A percentile compares a stretch with the other conserved stretches of the same genome.
Evolutionary conservation across 768 basidiomycete species (phyloP).

Genomic region (Leccinellum luteum): DNA sequence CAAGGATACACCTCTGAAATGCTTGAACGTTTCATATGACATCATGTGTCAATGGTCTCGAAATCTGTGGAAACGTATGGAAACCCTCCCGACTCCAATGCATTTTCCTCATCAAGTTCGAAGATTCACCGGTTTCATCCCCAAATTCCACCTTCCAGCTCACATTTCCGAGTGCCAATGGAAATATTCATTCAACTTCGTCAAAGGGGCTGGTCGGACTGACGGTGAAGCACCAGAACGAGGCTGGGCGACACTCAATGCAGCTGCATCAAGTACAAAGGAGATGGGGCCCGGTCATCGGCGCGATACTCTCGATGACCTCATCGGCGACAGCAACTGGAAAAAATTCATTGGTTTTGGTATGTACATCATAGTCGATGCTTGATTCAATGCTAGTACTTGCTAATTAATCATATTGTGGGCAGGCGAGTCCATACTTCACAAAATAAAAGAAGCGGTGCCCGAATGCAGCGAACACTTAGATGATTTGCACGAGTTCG

Average conservation of each 20-base stretch:
- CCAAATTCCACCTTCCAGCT: slow-evolving; percentile 37
- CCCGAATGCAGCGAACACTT: slow-evolving; percentile 7
- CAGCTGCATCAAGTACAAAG: neutral
- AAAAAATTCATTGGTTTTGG: slow-evolving; percentile 31
- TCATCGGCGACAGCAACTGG: slow-evolving; percentile 36
- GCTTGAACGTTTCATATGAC: neutral
- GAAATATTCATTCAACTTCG: slow-evolving; percentile 32
- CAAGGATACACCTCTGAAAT: neutral
- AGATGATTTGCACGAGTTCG: slow-evolving; percentile 4
- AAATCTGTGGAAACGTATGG: neutral
- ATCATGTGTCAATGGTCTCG: neutral
- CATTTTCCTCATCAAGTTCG: neutral
- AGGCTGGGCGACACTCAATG: slow-evolving; percentile 36
- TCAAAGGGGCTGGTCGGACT: neutral
- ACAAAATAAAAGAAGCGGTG: neutral
- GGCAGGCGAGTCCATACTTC: neutral
- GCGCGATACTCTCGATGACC: slow-evolving; percentile 37
- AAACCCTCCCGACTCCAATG: neutral
- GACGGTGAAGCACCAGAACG: slow-evolving; percentile 36
- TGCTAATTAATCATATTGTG: neutral
- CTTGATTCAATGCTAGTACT: no score
- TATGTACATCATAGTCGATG: slow-evolving; percentile 13
- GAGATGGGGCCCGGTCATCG: slow-evolving; percentile 37
- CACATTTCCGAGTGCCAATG: slow-evolving; percentile 32
- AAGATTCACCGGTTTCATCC: slow-evolving; percentile 21